Percentiles rank a stretch among this genome's conserved stretches.
phyloP scores from a whole-genome alignment of 768 basidiomycete species.

The Naganishia kalamii region DNA sequence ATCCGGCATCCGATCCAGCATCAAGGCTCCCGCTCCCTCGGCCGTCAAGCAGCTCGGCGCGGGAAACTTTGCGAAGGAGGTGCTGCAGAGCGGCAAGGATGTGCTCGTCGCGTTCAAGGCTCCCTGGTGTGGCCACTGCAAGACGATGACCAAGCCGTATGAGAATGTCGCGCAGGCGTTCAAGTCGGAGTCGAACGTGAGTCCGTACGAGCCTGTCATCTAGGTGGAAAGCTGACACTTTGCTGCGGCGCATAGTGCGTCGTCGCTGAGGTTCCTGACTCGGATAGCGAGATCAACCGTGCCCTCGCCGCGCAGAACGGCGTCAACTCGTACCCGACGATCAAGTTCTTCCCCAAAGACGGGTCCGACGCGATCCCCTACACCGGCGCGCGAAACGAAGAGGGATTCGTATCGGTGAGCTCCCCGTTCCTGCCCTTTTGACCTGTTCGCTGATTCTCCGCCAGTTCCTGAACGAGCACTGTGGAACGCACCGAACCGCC shows the following conservation, averaged over 20 bases:
- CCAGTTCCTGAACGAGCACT: slow-evolving; percentile 49
- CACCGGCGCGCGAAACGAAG: slow-evolving; percentile 57
- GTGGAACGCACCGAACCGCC: slow-evolving; percentile 73
- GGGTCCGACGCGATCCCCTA: slow-evolving; percentile 61
- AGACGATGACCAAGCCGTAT: slow-evolving; percentile 75
- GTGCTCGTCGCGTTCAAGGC: slow-evolving; percentile 64
- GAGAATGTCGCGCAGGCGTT: slow-evolving; percentile 78
- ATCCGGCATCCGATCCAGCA: slow-evolving; percentile 75
- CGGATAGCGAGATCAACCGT: slow-evolving; percentile 73
- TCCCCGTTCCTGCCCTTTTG: background rate
- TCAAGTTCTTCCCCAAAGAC: slow-evolving; percentile 83
- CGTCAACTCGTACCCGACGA: slow-evolving; percentile 77
- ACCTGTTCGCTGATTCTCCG: background rate
- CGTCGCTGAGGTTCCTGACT: slow-evolving; percentile 76
- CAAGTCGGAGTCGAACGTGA: slow-evolving; percentile 66
- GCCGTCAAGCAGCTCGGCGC: slow-evolving; percentile 62
- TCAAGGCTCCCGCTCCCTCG: slow-evolving; percentile 75
- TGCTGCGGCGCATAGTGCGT: slow-evolving; percentile 62
- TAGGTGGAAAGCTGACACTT: too few relatives aligned
- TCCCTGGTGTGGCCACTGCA: slow-evolving; percentile 84
- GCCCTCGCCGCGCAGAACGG: slow-evolving; percentile 65
- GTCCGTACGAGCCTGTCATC: too few relatives aligned
- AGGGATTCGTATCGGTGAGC: slow-evolving; percentile 43
- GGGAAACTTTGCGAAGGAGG: slow-evolving; percentile 69
- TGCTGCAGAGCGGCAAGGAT: slow-evolving; percentile 64